These are phyloP conservation scores for Atalantia buxifolia DNA, from an alignment of 345 rosid species.

Conservation along the genomic window DNA sequence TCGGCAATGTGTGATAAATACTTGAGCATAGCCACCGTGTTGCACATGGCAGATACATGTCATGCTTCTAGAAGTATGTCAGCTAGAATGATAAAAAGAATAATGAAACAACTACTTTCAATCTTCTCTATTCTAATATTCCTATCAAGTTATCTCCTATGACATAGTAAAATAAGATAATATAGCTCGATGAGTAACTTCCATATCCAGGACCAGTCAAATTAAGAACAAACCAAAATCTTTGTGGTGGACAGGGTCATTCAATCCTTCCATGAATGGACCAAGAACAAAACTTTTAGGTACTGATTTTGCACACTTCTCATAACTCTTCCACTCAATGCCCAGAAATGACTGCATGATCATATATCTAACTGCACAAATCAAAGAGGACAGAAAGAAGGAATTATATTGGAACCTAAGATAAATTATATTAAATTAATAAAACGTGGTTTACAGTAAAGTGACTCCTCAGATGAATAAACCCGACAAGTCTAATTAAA, in stretches of 20 bases:
- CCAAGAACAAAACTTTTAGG: constrained; percentile 77
- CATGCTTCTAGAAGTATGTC: background rate
- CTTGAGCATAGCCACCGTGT: background rate
- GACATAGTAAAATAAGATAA: background rate
- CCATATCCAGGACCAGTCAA: constrained; percentile 1
- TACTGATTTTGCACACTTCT: constrained; percentile 53
- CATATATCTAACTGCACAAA: constrained; percentile 87
- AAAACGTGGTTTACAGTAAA: background rate
- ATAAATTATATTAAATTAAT: background rate
- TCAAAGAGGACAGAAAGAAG: background rate
- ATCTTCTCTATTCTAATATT: background rate
- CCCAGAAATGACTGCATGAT: constrained; percentile 86
- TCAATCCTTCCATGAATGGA: constrained; percentile 75
- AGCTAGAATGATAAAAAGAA: background rate
- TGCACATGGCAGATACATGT: background rate
- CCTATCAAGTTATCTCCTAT: background rate
- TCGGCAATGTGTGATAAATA: background rate
- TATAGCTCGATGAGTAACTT: constrained; percentile 5
- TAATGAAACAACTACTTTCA: background rate
- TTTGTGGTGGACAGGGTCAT: constrained; percentile 84
- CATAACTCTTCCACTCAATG: constrained; percentile 63
- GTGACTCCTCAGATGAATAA: background rate
- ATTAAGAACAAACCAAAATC: constrained; percentile 72
- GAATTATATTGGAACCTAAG: background rate
- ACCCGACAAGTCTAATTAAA: constrained; percentile 1